Evolutionary conservation across 768 basidiomycete species (phyloP).

Genomic region (Nidula microcarpa): DNA sequence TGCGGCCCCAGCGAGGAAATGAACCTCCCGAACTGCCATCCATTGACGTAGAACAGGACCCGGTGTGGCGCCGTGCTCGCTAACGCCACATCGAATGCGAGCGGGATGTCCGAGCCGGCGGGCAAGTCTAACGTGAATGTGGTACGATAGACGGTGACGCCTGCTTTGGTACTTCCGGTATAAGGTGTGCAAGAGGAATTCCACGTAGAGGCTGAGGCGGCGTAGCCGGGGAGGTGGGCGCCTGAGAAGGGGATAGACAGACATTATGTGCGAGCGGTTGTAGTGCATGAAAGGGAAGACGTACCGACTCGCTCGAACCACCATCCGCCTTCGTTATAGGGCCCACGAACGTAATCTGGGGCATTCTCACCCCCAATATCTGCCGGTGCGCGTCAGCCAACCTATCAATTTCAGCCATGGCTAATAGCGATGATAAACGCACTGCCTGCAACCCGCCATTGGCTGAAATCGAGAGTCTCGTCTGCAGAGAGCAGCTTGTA

Average conservation of each 20-base stretch:
- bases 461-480: constrained; percentile 21
- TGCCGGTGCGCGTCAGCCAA: neutral
- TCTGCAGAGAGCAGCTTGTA: constrained; percentile 42
- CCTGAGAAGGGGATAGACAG: constrained; percentile 19
- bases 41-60: constrained; percentile 66
- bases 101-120: constrained; percentile 44
- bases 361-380: constrained; percentile 37
- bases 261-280: neutral
- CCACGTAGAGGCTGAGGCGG: constrained; percentile 44
- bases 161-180: constrained; percentile 42
- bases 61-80: constrained; percentile 49
- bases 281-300: constrained; percentile 2
- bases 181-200: constrained; percentile 40
- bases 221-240: constrained; percentile 58
- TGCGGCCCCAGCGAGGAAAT: constrained; percentile 37
- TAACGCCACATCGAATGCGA: constrained; percentile 59
- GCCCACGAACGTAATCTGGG: constrained; percentile 55
- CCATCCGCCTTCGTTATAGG: constrained; percentile 58
- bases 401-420: neutral
- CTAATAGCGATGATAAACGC: constrained; percentile 6
- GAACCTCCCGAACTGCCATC: constrained; percentile 67
- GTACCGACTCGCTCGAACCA: constrained; percentile 48
- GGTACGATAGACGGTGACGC: constrained; percentile 64
- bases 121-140: constrained; percentile 54
- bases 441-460: constrained; percentile 40